Percentiles rank a stretch among this genome's conserved stretches.
Evolutionary conservation across 345 rosid species (phyloP).

Genomic region (Aegle marmelos): DNA sequence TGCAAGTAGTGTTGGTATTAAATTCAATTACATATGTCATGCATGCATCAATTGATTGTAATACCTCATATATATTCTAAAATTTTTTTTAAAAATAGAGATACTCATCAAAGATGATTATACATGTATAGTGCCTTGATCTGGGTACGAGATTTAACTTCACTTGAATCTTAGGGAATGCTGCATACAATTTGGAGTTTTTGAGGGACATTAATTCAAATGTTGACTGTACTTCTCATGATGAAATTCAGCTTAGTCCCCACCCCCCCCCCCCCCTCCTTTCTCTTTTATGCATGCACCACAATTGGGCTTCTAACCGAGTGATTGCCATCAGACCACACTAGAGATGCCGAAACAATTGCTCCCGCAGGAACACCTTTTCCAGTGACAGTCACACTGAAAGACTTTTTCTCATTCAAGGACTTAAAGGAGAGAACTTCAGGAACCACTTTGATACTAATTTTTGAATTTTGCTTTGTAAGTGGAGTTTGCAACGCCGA

Average conservation of each 20-base stretch:
- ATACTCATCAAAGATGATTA: too few species aligned
- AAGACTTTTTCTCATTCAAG: constrained; percentile 24
- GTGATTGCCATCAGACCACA: constrained; percentile 40
- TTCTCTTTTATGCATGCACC: not conserved
- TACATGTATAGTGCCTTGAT: too few species aligned
- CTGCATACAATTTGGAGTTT: not conserved
- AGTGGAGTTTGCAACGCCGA: constrained; percentile 31
- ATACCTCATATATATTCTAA: too few species aligned
- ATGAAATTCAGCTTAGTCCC: too few species aligned
- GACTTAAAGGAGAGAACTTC: constrained; percentile 19
- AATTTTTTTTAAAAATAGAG: too few species aligned
- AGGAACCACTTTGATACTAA: constrained; percentile 28
- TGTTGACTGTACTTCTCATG: too few species aligned
- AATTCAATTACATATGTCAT: too few species aligned
- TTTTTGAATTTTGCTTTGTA: constrained; percentile 18
- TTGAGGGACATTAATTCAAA: too few species aligned
- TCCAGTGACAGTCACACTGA: constrained; percentile 29
- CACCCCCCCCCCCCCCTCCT: too few species aligned
- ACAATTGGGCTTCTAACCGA: constrained; percentile 39
- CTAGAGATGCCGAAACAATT: constrained; percentile 26
- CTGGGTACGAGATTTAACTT: not conserved
- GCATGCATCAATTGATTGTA: too few species aligned
- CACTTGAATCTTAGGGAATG: not conserved
- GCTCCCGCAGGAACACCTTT: constrained; percentile 3
- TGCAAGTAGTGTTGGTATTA: too few species aligned